Evolutionary conservation across 2,329 filamentous ascomycete genomes (phyloP).

Genomic region (Alternaria sp.): DNA sequence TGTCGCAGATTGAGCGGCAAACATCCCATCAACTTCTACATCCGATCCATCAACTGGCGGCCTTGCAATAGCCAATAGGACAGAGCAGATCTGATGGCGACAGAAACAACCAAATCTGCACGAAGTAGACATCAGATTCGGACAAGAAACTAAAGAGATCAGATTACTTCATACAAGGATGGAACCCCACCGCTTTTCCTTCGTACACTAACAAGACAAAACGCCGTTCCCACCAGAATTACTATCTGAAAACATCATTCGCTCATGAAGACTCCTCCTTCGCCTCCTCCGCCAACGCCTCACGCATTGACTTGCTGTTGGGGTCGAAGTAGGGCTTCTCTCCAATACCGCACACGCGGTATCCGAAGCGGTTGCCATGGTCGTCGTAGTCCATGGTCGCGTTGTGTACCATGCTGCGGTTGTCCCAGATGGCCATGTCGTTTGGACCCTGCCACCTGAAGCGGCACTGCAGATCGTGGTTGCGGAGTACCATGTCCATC

Average conservation of each 20-base stretch:
- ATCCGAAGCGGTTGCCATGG: slow-evolving; percentile 60
- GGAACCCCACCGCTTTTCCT: not conserved
- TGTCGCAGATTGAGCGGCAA: not conserved
- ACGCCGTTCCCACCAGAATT: not conserved
- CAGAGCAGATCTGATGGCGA: not conserved
- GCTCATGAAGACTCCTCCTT: slow-evolving; percentile 1
- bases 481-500: slow-evolving; percentile 25
- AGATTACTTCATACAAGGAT: not conserved
- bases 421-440: slow-evolving; percentile 67
- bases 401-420: slow-evolving; percentile 62
- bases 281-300: slow-evolving; percentile 39
- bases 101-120: not conserved
- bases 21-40: not conserved
- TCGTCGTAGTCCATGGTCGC: slow-evolving; percentile 65
- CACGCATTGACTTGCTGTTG: slow-evolving; percentile 54
- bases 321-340: slow-evolving; percentile 63
- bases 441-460: slow-evolving; percentile 43
- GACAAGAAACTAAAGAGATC: not conserved
- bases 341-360: slow-evolving; percentile 61
- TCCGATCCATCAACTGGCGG: not conserved
- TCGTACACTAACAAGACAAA: not conserved
- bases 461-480: slow-evolving; percentile 53
- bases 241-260: not conserved
- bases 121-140: not conserved
- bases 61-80: not conserved